phyloP scores from a whole-genome alignment of 2,329 filamentous ascomycete genomes.

The Calonectria henricotiae region DNA sequence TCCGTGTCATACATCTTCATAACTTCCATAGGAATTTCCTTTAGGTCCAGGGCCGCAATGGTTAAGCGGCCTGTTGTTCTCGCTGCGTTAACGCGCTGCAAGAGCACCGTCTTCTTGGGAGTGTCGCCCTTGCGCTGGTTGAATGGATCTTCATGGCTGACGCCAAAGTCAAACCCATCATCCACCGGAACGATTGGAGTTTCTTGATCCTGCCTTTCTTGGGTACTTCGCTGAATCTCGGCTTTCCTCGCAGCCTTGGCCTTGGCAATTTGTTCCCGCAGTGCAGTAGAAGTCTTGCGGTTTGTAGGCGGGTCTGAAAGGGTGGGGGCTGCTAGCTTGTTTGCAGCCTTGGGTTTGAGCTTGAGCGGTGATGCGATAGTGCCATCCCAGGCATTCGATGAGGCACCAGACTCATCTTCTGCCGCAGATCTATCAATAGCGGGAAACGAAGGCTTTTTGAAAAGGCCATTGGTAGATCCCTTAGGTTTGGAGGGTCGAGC shows the following conservation, averaged over 20 bases:
- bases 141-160: conserved; percentile 77
- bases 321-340: conserved; percentile 42
- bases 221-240: conserved; percentile 58
- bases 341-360: conserved; percentile 14
- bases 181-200: conserved; percentile 66
- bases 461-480: conserved; percentile 69
- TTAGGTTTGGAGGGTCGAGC: conserved; percentile 66
- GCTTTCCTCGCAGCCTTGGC: conserved; percentile 87
- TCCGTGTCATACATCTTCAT: conserved; percentile 92
- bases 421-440: conserved; percentile 55
- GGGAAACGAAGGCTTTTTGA: conserved; percentile 70
- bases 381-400: conserved; percentile 54
- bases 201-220: conserved; percentile 37
- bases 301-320: conserved; percentile 45
- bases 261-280: conserved; percentile 93
- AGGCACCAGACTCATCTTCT: conserved; percentile 42
- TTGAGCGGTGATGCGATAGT: conserved; percentile 48
- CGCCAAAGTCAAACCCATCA: conserved; percentile 66
- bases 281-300: conserved; percentile 81
- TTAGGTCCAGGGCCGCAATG: conserved; percentile 87
- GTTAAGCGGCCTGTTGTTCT: conserved; percentile 87
- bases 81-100: conserved; percentile 81
- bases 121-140: conserved; percentile 75
- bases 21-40: conserved; percentile 85
- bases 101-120: conserved; percentile 77